Base-by-base conservation (phyloP, 805 yeast genomes). In the Monosporozyma yasuniensis region DNA sequence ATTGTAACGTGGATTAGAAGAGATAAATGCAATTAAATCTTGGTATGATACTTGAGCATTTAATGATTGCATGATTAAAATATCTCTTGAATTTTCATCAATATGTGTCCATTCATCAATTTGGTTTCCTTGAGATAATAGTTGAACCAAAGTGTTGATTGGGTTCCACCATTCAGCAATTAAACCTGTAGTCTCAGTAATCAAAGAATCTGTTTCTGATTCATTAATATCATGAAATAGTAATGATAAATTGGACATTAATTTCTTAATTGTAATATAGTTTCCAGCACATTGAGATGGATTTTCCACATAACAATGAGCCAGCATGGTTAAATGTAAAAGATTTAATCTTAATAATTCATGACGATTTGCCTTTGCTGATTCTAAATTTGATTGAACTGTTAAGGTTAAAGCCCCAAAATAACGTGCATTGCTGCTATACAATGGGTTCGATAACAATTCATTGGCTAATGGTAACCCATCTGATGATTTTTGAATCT, bases 331-430 rank as follows among this genome's bases (percentile, higher is more conserved):
- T 44, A 65, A 49, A 48, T 62, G 61, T 6, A 57, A 28, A 28
- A 63, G 48, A 50, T 65, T 65, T n/a, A 56, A 49, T 45, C 54
- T 59, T 41, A 64, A 56, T 2, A 65, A 30, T 32, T 44, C 46
- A 27, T 19, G 12, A 44, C 35, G 35, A 32, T 44, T 44, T 7
- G 5, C 6, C 21, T 19, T 44, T 4, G 25, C 21, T 14, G 35
- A 34, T 32, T 21, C 35, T 22, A 44, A 44, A 30, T 34, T 19
- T 12, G 64, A 48, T 42, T 65, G 69, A 10, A 66, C 70, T 14
- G 70, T 59, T 16, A 63, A 53, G 4, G 69, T 65, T 37, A 66
- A 49, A 2, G 70, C 70, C 47, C 69, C 70, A 50, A 66, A 66
- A 52, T 64, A 66, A 47, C 61, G 58, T 11, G 61, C 64, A 51